These are phyloP conservation scores for Paraphoma chrysanthemicola DNA, from an alignment of 2,329 filamentous ascomycete genomes.

Conservation along the genomic window DNA sequence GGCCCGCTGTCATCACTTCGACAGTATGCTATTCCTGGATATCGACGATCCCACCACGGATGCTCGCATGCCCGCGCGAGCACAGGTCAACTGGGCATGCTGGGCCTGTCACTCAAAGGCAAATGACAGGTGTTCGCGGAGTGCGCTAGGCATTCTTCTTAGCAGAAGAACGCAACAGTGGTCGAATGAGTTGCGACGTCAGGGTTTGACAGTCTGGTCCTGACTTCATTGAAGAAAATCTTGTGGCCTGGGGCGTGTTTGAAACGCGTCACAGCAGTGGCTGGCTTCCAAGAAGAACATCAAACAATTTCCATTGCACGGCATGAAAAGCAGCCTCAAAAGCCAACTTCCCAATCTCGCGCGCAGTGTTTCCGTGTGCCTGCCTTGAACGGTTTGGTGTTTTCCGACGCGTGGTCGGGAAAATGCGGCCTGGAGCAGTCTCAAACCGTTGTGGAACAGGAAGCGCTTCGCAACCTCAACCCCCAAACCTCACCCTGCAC, in stretches of 20 bases:
- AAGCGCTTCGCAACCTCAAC: constrained; percentile 38
- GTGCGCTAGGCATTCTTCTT: neutral
- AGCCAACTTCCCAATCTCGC: constrained; percentile 27
- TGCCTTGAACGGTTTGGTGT: constrained; percentile 18
- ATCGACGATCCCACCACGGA: neutral
- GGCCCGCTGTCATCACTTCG: neutral
- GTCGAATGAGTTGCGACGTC: neutral
- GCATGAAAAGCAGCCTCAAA: constrained; percentile 6
- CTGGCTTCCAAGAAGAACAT: constrained; percentile 6
- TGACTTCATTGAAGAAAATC: neutral
- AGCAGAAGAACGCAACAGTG: neutral
- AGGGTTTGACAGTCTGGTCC: constrained; percentile 2
- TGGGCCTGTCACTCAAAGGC: neutral
- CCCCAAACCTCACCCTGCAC: constrained; percentile 18
- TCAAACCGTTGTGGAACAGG: constrained; percentile 47
- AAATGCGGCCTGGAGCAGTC: constrained; percentile 31
- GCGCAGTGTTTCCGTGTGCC: constrained; percentile 25
- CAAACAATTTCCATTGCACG: constrained; percentile 2
- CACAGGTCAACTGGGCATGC: neutral
- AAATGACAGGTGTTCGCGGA: neutral
- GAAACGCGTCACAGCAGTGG: constrained; percentile 10
- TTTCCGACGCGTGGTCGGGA: constrained; percentile 21
- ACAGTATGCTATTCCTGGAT: neutral
- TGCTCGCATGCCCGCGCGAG: neutral
- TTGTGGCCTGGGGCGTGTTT: constrained; percentile 10